Conservation (phyloP, 2,329 filamentous ascomycete genomes). For the Dryadomyces quercus-mongolicae region DNA sequence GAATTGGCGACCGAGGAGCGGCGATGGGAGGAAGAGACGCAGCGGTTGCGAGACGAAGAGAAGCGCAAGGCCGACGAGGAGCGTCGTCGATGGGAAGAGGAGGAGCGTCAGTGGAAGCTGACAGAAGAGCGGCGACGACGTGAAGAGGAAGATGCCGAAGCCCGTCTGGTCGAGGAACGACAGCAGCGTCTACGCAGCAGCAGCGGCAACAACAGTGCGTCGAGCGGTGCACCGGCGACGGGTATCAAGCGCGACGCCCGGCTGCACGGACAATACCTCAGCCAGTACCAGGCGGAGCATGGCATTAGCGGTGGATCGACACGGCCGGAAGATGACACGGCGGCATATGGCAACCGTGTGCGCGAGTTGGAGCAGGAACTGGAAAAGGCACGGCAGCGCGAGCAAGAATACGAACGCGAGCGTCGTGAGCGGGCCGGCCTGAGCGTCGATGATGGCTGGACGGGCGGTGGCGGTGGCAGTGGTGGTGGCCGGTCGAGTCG, state of each 20-base stretch:
- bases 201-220: slow-evolving; percentile 38
- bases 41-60: slow-evolving; percentile 46
- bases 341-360: slow-evolving; percentile 53
- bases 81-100: slow-evolving; percentile 59
- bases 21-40: slow-evolving; percentile 42
- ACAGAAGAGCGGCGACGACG: slow-evolving; percentile 52
- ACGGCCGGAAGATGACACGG: slow-evolving; percentile 15
- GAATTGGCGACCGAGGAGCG: slow-evolving; percentile 38
- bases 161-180: slow-evolving; percentile 58
- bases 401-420: slow-evolving; percentile 49
- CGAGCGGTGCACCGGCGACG: neutral
- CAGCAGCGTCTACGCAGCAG: slow-evolving; percentile 48
- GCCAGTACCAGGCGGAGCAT: slow-evolving; percentile 72
- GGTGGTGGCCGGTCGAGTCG: slow-evolving; percentile 6
- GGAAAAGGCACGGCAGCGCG: slow-evolving; percentile 48
- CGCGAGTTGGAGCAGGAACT: slow-evolving; percentile 67
- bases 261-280: slow-evolving; percentile 72
- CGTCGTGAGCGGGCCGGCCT: slow-evolving; percentile 40
- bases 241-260: slow-evolving; percentile 38
- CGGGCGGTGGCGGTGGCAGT: too few relatives aligned
- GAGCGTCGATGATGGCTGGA: slow-evolving; percentile 13
- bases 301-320: slow-evolving; percentile 20
- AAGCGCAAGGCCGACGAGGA: slow-evolving; percentile 47
- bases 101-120: slow-evolving; percentile 63
- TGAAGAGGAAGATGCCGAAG: slow-evolving; percentile 56